Percentiles rank a stretch among this genome's conserved stretches.
phyloP scores from a whole-genome alignment of 345 rosid genomes.

The Boechera divaricarpa region DNA sequence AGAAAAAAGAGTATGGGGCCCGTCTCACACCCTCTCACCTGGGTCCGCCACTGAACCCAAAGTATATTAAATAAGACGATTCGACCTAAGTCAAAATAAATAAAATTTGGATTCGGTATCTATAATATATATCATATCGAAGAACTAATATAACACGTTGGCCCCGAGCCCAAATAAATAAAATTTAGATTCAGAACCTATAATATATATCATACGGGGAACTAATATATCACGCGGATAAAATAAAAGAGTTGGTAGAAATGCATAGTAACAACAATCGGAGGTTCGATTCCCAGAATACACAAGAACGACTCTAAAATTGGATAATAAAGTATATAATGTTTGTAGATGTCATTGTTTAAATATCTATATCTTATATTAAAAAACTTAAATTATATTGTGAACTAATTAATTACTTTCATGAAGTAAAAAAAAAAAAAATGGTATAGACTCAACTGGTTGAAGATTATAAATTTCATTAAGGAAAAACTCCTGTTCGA shows the following conservation, averaged over 20 bases:
- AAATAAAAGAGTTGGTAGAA: background rate
- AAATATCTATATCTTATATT: background rate
- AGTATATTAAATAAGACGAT: too few species aligned
- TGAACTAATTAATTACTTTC: background rate
- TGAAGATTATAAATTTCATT: background rate
- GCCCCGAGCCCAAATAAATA: background rate
- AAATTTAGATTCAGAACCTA: background rate
- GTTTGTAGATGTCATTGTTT: background rate
- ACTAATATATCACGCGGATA: background rate
- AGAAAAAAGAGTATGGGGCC: too few species aligned
- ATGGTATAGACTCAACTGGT: constrained; percentile 2
- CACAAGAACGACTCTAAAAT: background rate
- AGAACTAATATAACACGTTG: background rate
- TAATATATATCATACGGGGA: background rate
- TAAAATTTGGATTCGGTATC: too few species aligned
- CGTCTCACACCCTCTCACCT: too few species aligned
- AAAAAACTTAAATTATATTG: too few species aligned
- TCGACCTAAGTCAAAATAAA: too few species aligned
- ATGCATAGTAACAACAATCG: background rate
- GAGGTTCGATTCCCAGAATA: background rate
- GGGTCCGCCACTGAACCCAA: too few species aligned
- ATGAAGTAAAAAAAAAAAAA: background rate
- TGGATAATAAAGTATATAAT: background rate
- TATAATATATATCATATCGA: too few species aligned
- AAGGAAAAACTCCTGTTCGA: constrained; percentile 21